These are phyloP conservation scores for Claviceps maximensis DNA, from an alignment of 2,329 filamentous ascomycete genomes.

Conservation along the genomic window DNA sequence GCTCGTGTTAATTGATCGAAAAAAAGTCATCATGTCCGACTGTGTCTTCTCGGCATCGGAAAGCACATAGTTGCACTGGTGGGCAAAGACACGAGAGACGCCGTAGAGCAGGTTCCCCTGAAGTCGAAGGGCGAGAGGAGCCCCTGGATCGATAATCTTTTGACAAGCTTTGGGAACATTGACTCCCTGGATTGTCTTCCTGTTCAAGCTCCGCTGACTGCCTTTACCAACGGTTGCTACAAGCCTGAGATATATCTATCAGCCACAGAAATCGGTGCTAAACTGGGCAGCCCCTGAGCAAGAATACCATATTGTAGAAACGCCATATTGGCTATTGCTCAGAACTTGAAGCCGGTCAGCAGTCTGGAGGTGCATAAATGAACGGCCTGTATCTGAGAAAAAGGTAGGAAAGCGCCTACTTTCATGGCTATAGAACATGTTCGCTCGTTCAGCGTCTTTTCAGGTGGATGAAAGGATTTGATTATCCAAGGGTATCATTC, in stretches of 20 bases:
- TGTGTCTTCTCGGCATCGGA: constrained; percentile 65
- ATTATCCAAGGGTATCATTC: not conserved
- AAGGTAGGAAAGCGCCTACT: constrained; percentile 37
- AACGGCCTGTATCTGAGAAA: not conserved
- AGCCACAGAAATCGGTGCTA: not conserved
- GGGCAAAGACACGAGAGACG: constrained; percentile 69
- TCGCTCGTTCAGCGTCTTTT: constrained; percentile 1
- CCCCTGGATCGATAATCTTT: constrained; percentile 69
- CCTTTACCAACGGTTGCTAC: constrained; percentile 79
- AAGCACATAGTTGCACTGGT: constrained; percentile 80
- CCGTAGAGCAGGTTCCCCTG: constrained; percentile 83
- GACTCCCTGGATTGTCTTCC: constrained; percentile 80
- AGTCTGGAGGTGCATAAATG: not conserved
- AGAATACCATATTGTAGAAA: constrained; percentile 82
- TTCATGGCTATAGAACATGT: constrained; percentile 94
- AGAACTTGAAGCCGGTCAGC: constrained; percentile 45
- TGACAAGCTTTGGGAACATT: constrained; percentile 76
- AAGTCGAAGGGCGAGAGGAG: constrained; percentile 77
- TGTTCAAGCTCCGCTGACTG: constrained; percentile 57
- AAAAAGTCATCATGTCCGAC: constrained; percentile 56
- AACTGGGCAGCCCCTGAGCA: too few species aligned
- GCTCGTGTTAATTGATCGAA: constrained; percentile 38
- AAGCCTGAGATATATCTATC: constrained; percentile 44
- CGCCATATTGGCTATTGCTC: constrained; percentile 74
- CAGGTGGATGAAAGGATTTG: too few species aligned